Percentiles rank a stretch among this genome's conserved stretches.
Conservation (phyloP, 176 grass and related monocot genomes). For the Melocanna baccifera region DNA sequence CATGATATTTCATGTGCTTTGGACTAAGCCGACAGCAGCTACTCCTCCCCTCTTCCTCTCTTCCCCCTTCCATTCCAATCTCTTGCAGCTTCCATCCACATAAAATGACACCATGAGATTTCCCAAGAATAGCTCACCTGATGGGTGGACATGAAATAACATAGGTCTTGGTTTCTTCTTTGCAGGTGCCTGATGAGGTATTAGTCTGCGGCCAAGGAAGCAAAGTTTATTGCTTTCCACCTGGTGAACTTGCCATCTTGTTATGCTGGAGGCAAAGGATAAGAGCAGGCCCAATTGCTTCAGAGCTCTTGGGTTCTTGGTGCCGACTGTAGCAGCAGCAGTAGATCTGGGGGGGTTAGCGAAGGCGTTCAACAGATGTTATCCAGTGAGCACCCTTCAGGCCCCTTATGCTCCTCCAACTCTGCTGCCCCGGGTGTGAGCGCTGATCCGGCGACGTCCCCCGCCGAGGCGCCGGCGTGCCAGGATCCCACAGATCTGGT, state of each 20-base stretch:
- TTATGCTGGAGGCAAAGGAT: constrained; percentile 85
- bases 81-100: constrained; percentile 43
- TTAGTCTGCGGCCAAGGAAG: constrained; percentile 12
- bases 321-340: constrained; percentile 40
- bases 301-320: constrained; percentile 70
- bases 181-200: constrained; percentile 46
- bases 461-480: neutral
- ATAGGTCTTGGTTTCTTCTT: constrained; percentile 41
- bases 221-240: constrained; percentile 49
- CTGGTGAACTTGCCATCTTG: constrained; percentile 38
- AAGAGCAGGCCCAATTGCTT: constrained; percentile 75
- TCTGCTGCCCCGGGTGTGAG: constrained; percentile 38
- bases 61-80: constrained; percentile 3
- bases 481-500: constrained; percentile 56
- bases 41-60: neutral
- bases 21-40: neutral
- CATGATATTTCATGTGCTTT: constrained; percentile 78
- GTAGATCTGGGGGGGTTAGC: constrained; percentile 39
- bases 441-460: constrained; percentile 42
- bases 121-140: constrained; percentile 10
- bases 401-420: constrained; percentile 64
- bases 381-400: constrained; percentile 69
- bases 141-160: constrained; percentile 88
- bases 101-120: constrained; percentile 73
- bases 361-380: constrained; percentile 88